Conservation (phyloP, 257 asterid species). For the Solanum pinnatisectum region DNA sequence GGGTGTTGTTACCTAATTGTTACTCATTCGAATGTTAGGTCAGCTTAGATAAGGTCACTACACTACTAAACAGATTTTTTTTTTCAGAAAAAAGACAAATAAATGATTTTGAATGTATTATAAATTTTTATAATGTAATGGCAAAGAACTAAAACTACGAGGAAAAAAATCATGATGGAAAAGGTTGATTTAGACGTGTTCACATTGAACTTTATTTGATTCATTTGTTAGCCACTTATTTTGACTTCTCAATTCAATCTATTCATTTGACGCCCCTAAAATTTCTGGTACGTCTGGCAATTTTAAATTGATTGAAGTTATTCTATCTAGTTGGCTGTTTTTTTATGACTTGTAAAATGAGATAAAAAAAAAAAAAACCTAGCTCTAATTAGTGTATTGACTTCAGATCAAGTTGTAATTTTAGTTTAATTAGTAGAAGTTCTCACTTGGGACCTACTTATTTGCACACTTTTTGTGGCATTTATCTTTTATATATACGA, state of each 20-base stretch:
- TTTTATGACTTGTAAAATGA: neutral
- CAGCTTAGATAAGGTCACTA: neutral
- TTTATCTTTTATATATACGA: neutral
- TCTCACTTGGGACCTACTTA: neutral
- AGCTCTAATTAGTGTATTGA: neutral
- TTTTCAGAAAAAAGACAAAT: too few relatives aligned
- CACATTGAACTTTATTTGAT: too few relatives aligned
- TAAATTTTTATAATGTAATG: too few relatives aligned
- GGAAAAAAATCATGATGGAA: too few relatives aligned
- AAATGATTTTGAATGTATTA: too few relatives aligned
- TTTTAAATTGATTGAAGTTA: neutral
- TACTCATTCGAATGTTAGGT: neutral
- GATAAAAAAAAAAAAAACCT: neutral
- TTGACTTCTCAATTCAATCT: neutral
- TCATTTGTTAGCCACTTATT: too few relatives aligned
- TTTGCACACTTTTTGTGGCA: neutral
- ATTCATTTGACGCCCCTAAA: accelerated
- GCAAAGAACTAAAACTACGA: neutral
- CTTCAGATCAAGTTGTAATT: neutral
- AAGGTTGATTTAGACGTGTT: neutral
- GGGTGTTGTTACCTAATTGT: neutral
- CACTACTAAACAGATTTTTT: neutral
- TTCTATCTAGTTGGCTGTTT: neutral
- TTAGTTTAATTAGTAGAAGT: neutral
- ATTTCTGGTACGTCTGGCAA: accelerated